Percentiles rank a stretch among this genome's conserved stretches.
Evolutionary conservation across 768 basidiomycete species (phyloP).

Genomic region (Goffeauzyma gilvescens): DNA sequence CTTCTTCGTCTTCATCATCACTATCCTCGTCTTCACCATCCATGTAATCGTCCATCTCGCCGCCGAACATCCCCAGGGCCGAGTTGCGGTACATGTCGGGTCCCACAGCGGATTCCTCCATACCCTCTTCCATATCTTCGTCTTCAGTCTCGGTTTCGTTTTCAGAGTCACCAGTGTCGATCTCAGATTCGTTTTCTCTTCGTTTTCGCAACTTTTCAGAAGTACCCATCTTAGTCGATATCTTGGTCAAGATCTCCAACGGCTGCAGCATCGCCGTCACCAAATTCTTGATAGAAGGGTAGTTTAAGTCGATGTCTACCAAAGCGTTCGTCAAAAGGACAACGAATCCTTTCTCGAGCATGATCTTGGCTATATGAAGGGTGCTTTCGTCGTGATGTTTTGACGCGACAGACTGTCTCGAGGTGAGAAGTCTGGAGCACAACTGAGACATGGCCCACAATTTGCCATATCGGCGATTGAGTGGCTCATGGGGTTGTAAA

Average conservation of each 20-base stretch:
- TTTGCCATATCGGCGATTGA: slow-evolving; percentile 65
- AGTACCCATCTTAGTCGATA: slow-evolving; percentile 96
- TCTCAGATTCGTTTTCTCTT: slow-evolving; percentile 40
- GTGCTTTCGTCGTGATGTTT: slow-evolving; percentile 53
- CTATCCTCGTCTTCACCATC: slow-evolving; percentile 36
- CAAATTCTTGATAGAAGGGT: slow-evolving; percentile 67
- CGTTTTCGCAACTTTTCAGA: slow-evolving; percentile 27
- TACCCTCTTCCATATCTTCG: slow-evolving; percentile 25
- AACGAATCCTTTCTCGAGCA: slow-evolving; percentile 96
- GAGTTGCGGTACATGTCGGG: slow-evolving; percentile 92
- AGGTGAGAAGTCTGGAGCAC: slow-evolving; percentile 65
- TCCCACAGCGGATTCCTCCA: slow-evolving; percentile 47
- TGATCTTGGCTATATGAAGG: slow-evolving; percentile 84
- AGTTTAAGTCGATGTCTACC: slow-evolving; percentile 85
- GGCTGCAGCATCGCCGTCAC: slow-evolving; percentile 77
- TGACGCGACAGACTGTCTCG: slow-evolving; percentile 37
- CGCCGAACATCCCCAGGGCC: slow-evolving; percentile 61
- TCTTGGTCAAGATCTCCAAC: slow-evolving; percentile 78
- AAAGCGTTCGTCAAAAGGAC: slow-evolving; percentile 67
- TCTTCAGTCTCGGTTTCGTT: slow-evolving; percentile 39
- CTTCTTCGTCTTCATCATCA: slow-evolving; percentile 43
- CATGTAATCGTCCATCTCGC: slow-evolving; percentile 41
- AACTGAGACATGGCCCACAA: slow-evolving; percentile 71
- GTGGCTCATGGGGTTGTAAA: slow-evolving; percentile 38
- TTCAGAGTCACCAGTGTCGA: slow-evolving; percentile 33